Base-by-base conservation (phyloP, 2,329 filamentous ascomycete species). In the Aphanocladium album region DNA sequence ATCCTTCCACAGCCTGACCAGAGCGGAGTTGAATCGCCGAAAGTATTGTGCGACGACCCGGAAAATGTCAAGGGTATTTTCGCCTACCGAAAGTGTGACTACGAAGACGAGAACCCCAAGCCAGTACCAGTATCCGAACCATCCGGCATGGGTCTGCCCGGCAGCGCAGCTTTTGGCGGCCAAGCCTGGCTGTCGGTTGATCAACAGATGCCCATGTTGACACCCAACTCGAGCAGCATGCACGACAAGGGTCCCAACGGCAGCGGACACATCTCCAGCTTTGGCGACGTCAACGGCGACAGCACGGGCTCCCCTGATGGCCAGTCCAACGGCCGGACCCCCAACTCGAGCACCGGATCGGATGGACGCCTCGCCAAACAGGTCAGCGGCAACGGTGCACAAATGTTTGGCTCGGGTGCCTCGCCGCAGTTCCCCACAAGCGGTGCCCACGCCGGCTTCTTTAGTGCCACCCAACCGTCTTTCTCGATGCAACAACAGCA, bases 291-390 rank as follows among this genome's bases (percentile, higher is more conserved):
- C 17, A 73, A 73, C 23, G 80, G 78, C 56, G 80, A 81, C 46
- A 68, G 78, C 60, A 80, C 79, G 1, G 74, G 72, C 3, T 83
- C 82, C 0, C 77, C 81, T 2, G 81, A 82, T 23, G 76, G 75
- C 7, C 73, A 73, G 52, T 85, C 83, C 2, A 83, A 78, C 62
- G 74, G 80, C n/a, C 82, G 79, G 23, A 87, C 84, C 12, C 84
- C 84, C 3, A 86, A 83, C 66, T 87, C 84, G 4, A 84, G 80
- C 62, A 69, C 61, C 60, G 65, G 63, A 45, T 64, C 66, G 23
- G 71, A 73, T 16, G 57, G 37, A 12, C 47, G 49, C 17, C 45
- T 41, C 23, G 33, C 27, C 4, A 59, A 59, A 49, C 47, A 21
- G 17, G 33, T 25, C 17, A 52, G 35, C 33, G 50, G 30, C 25